Evolutionary conservation across 176 grass and related monocot species (phyloP).

Genomic region (Phyllostachys edulis): DNA sequence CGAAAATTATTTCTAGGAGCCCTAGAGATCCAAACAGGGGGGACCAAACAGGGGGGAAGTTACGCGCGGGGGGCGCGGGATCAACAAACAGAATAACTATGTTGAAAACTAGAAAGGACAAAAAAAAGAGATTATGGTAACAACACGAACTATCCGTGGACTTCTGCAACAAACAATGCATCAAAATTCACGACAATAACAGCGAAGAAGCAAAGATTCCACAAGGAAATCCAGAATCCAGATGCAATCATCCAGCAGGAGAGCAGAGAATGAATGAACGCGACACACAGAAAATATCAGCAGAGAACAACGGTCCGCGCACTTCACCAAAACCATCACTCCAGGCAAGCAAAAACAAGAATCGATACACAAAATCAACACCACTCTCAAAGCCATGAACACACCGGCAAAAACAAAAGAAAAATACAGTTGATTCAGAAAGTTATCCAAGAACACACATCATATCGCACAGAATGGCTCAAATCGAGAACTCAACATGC

Average conservation of each 20-base stretch:
- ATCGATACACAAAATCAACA: not conserved
- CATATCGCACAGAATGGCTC: not conserved
- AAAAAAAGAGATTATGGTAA: not conserved
- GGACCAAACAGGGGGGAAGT: no score
- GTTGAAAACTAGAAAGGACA: not conserved
- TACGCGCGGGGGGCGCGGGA: no score
- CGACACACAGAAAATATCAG: no score
- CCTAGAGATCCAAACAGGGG: slow-evolving; percentile 1
- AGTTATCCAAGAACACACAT: not conserved
- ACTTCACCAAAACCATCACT: not conserved
- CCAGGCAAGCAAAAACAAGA: not conserved
- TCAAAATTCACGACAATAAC: not conserved
- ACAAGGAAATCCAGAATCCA: no score
- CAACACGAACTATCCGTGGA: not conserved
- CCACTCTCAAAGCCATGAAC: not conserved
- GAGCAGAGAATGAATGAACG: no score
- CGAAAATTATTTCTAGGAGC: not conserved
- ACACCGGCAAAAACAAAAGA: not conserved
- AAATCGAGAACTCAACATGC: slow-evolving; percentile 23
- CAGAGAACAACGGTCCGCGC: not conserved
- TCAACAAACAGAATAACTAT: not conserved
- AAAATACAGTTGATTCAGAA: not conserved
- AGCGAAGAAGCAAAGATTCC: not conserved
- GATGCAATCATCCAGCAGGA: no score
- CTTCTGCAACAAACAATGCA: not conserved